Evolutionary conservation across 495 filamentous ascomycete species (phyloP).

Genomic region (Podospora pseudocomata): DNA sequence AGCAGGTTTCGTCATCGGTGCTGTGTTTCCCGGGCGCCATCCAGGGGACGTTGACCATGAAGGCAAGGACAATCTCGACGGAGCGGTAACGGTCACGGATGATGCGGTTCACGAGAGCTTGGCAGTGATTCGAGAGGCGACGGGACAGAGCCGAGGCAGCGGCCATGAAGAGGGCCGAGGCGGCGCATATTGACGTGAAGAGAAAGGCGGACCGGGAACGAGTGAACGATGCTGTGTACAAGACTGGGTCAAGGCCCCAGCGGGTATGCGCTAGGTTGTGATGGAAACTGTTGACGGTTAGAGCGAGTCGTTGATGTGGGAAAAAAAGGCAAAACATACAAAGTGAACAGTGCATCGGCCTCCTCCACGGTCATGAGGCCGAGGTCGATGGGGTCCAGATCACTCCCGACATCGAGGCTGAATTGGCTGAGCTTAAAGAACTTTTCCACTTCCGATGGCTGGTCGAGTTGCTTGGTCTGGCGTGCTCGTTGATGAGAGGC

Average conservation of each 20-base stretch:
- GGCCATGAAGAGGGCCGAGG: slow-evolving; percentile 61
- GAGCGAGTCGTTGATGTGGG: background rate
- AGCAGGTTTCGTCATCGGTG: slow-evolving; percentile 68
- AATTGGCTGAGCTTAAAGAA: slow-evolving; percentile 63
- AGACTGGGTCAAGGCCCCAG: slow-evolving; percentile 65
- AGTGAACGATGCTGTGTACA: slow-evolving; percentile 62
- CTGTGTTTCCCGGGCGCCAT: slow-evolving; percentile 65
- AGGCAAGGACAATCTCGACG: slow-evolving; percentile 68
- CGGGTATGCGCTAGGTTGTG: slow-evolving; percentile 67
- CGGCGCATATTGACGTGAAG: slow-evolving; percentile 65
- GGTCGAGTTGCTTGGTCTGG: slow-evolving; percentile 28
- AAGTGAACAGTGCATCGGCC: slow-evolving; percentile 59
- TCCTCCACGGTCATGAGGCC: slow-evolving; percentile 61
- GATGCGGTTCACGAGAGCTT: slow-evolving; percentile 57
- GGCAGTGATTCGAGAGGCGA: slow-evolving; percentile 60
- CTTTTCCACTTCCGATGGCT: slow-evolving; percentile 35
- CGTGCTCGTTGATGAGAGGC: slow-evolving; percentile 26
- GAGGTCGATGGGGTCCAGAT: slow-evolving; percentile 64
- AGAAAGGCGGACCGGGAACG: slow-evolving; percentile 64
- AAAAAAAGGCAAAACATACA: slow-evolving; percentile 42
- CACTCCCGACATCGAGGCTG: slow-evolving; percentile 56
- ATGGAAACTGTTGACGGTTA: slow-evolving; percentile 51
- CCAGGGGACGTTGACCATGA: slow-evolving; percentile 77
- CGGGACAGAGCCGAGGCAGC: slow-evolving; percentile 59
- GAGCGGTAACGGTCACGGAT: slow-evolving; percentile 58